Conservation (phyloP, 495 filamentous ascomycete genomes). For the Aspergillus panamensis region DNA sequence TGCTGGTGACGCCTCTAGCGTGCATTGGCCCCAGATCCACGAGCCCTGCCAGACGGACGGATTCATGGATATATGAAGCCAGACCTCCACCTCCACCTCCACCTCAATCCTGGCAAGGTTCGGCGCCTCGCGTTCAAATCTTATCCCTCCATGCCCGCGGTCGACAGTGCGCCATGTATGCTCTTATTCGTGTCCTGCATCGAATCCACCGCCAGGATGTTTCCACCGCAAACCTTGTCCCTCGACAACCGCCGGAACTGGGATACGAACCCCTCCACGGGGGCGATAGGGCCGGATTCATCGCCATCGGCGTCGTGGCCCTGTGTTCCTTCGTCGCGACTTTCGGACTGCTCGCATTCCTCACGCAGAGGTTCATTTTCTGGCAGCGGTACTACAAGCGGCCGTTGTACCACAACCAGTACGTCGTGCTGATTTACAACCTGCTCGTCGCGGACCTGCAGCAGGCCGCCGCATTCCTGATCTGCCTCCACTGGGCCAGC, state of each 20-base stretch:
- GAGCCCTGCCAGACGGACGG: too few relatives aligned
- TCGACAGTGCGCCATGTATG: background rate
- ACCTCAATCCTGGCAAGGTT: too few relatives aligned
- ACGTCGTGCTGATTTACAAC: conserved; percentile 69
- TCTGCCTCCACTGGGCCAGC: conserved; percentile 58
- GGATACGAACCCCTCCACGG: conserved; percentile 11
- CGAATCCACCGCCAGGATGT: background rate
- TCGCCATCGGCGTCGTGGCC: conserved; percentile 53
- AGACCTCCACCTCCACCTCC: too few relatives aligned
- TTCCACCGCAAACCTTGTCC: background rate
- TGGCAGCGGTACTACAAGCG: conserved; percentile 50
- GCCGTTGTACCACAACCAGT: conserved; percentile 57
- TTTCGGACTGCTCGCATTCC: conserved; percentile 47
- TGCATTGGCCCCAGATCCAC: too few relatives aligned
- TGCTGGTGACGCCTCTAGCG: too few relatives aligned
- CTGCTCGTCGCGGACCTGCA: conserved; percentile 70
- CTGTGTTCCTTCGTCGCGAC: conserved; percentile 56
- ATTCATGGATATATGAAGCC: too few relatives aligned
- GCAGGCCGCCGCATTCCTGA: conserved; percentile 62
- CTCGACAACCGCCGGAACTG: background rate
- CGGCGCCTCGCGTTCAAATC: too few relatives aligned
- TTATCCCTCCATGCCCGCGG: background rate
- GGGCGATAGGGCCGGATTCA: conserved; percentile 41
- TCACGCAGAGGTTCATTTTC: conserved; percentile 54
- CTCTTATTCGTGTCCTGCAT: background rate